phyloP scores from a whole-genome alignment of 768 basidiomycete species.

The Postia placenta region DNA sequence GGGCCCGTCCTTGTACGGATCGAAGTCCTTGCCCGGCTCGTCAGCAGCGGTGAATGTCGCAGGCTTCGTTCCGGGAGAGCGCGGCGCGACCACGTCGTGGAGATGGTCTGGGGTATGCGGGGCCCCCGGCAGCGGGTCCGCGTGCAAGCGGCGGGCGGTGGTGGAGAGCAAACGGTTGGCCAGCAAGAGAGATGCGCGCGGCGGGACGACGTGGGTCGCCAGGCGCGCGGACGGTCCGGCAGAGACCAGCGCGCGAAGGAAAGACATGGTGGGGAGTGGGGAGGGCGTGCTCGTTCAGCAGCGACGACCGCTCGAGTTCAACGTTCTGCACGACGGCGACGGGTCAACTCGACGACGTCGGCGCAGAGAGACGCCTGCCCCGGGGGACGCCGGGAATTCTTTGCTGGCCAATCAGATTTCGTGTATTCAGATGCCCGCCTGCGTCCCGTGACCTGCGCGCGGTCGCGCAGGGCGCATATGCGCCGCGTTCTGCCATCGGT shows the following conservation, averaged over 20 bases:
- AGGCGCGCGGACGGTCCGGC: conserved; percentile 49
- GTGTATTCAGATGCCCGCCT: conserved; percentile 18
- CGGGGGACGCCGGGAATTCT: conserved; percentile 22
- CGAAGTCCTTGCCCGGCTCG: conserved; percentile 45
- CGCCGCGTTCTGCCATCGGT: conserved; percentile 6
- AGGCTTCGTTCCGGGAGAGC: conserved; percentile 17
- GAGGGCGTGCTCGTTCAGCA: conserved; percentile 30
- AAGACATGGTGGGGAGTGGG: conserved; percentile 46
- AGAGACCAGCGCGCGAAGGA: conserved; percentile 44
- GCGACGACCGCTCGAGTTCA: conserved; percentile 16
- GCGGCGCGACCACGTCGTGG: conserved; percentile 8
- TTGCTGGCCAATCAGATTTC: conserved; percentile 40
- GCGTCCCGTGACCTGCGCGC: conserved; percentile 1
- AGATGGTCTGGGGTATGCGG: conserved; percentile 9
- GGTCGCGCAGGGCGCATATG: background rate
- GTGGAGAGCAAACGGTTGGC: conserved; percentile 49
- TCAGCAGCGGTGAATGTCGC: conserved; percentile 29
- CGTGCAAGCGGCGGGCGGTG: conserved; percentile 18
- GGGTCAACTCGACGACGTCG: conserved; percentile 20
- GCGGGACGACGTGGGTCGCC: conserved; percentile 18
- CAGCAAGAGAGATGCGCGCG: conserved; percentile 31
- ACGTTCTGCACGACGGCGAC: conserved; percentile 18
- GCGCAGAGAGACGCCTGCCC: conserved; percentile 20
- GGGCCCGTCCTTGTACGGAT: conserved; percentile 74
- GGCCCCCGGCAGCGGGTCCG: conserved; percentile 15